Percentiles rank a stretch among this genome's conserved stretches.
Conservation (phyloP, 1,284 basidiomycete genomes). For the Austroboletus olivaceoglutinosus region DNA sequence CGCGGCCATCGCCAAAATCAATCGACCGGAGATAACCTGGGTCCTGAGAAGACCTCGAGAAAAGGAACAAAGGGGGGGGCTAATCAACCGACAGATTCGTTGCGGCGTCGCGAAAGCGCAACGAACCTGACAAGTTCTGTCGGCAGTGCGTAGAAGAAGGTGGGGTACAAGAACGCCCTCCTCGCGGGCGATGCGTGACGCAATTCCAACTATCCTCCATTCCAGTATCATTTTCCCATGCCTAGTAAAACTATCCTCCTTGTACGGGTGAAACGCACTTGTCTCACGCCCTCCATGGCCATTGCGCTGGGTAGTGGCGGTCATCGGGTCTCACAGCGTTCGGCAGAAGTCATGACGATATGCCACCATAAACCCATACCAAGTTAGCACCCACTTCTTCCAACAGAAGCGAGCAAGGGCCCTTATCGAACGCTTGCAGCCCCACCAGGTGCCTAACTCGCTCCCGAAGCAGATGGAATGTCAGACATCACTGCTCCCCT, state of each 20-base stretch:
- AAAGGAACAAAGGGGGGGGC: constrained; percentile 9
- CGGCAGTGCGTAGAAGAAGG: neutral
- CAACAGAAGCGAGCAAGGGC: neutral
- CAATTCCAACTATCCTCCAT: constrained; percentile 17
- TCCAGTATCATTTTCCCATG: constrained; percentile 24
- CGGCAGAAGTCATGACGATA: too few relatives aligned
- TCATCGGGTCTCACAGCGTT: too few relatives aligned
- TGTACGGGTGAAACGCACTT: neutral
- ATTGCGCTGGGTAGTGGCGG: too few relatives aligned
- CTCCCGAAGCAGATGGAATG: neutral
- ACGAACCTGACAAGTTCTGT: neutral
- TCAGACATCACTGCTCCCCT: neutral
- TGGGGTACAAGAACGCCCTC: constrained; percentile 2
- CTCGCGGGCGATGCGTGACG: constrained; percentile 12
- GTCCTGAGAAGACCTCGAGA: constrained; percentile 16
- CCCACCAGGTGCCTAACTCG: neutral
- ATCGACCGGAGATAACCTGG: constrained; percentile 20
- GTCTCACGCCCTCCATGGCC: neutral
- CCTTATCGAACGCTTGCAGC: neutral
- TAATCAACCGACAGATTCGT: constrained; percentile 2
- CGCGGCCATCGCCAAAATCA: constrained; percentile 44
- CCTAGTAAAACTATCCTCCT: neutral
- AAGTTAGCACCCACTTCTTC: too few relatives aligned
- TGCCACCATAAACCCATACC: too few relatives aligned
- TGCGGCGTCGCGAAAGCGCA: neutral